phyloP scores from a whole-genome alignment of 1,284 basidiomycete genomes.

The Naganishia liquefaciens region DNA sequence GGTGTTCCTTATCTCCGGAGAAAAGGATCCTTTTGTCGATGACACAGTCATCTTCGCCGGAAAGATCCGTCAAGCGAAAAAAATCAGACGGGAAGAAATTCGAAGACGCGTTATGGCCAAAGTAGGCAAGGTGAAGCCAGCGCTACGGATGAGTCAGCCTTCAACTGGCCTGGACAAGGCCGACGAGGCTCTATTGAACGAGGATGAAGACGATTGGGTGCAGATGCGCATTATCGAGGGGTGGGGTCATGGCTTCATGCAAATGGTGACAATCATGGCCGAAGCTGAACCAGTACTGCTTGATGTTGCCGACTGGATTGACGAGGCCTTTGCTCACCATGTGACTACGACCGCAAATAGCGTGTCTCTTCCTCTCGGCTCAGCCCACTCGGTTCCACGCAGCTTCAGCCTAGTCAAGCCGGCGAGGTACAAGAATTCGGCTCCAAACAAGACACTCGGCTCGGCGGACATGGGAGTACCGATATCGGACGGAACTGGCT shows the following conservation, averaged over 20 bases:
- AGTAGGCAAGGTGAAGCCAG: conserved; percentile 52
- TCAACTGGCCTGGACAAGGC: conserved; percentile 50
- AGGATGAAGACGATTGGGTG: conserved; percentile 89
- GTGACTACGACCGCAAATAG: conserved; percentile 22
- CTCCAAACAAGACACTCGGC: conserved; percentile 41
- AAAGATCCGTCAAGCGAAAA: conserved; percentile 86
- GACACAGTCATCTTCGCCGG: conserved; percentile 93
- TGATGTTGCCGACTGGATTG: conserved; percentile 91
- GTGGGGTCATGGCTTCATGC: conserved; percentile 91
- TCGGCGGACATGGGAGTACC: conserved; percentile 49
- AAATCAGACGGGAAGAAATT: conserved; percentile 68
- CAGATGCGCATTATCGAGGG: conserved; percentile 86
- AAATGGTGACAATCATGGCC: conserved; percentile 83
- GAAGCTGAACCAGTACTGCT: conserved; percentile 75
- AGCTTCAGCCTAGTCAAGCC: conserved; percentile 49
- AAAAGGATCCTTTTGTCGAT: conserved; percentile 95
- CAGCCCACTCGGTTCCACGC: conserved; percentile 33
- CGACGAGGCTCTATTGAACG: conserved; percentile 59
- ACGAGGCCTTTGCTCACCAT: conserved; percentile 66
- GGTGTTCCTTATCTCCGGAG: conserved; percentile 86
- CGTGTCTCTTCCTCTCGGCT: conserved; percentile 34
- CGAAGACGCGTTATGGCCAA: conserved; percentile 41
- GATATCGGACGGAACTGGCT: conserved; percentile 31
- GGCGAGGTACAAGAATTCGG: conserved; percentile 42
- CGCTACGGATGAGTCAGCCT: conserved; percentile 56